These are phyloP conservation scores for Pseudomassariella vexata DNA, from an alignment of 2,329 filamentous ascomycete species.

Conservation along the genomic window DNA sequence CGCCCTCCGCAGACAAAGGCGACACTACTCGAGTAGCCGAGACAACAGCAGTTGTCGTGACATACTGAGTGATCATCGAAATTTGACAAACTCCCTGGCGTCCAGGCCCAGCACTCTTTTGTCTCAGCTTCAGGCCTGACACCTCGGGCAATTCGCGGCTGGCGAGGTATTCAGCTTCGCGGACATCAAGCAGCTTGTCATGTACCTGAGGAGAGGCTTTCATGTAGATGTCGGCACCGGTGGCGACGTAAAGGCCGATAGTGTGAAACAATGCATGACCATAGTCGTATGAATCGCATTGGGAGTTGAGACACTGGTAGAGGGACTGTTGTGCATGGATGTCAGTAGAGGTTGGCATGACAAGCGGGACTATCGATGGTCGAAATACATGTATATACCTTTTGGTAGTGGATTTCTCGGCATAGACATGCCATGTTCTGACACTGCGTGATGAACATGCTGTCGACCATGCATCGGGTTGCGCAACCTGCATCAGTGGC, in stretches of 20 bases:
- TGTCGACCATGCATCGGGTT: conserved; percentile 23
- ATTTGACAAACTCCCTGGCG: background rate
- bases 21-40: no score
- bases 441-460: conserved; percentile 25
- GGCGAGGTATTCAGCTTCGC: conserved; percentile 23
- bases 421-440: conserved; percentile 23
- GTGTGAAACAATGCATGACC: conserved; percentile 21
- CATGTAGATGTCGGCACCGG: conserved; percentile 24
- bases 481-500: conserved; percentile 15
- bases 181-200: conserved; percentile 17
- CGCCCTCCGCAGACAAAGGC: no score
- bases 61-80: background rate
- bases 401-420: conserved; percentile 22
- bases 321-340: conserved; percentile 13
- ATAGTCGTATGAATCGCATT: conserved; percentile 23
- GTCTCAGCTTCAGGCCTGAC: conserved; percentile 19
- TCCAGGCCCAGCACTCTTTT: conserved; percentile 18
- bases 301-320: conserved; percentile 25
- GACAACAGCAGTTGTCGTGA: background rate
- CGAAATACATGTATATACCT: conserved; percentile 11
- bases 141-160: conserved; percentile 19
- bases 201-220: conserved; percentile 15
- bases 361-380: background rate
- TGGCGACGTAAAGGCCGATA: conserved; percentile 20
- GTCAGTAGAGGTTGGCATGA: background rate